phyloP scores from a whole-genome alignment of 352 stramenopile genomes.

The Stramenopiles sp. region DNA sequence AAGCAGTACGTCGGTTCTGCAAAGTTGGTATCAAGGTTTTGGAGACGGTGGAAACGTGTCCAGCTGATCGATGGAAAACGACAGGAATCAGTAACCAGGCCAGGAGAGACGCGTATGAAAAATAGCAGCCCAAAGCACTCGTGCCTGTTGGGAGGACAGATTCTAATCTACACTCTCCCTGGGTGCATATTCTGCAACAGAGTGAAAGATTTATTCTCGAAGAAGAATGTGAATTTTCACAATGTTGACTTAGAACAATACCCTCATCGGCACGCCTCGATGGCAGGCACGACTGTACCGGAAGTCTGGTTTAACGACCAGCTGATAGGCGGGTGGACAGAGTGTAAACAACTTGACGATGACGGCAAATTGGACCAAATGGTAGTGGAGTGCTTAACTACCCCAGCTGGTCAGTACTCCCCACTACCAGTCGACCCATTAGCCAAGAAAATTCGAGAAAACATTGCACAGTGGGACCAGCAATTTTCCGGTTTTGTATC shows the following conservation, averaged over 20 bases:
- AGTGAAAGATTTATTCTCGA: not conserved
- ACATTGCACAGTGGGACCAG: not conserved
- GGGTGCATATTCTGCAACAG: constrained; percentile 1
- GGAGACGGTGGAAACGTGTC: constrained; percentile 2
- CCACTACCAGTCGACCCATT: not conserved
- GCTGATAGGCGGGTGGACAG: constrained; percentile 4
- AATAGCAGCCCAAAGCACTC: not conserved
- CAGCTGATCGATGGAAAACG: constrained; percentile 1
- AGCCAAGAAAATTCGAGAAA: constrained; percentile 4
- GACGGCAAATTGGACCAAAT: constrained; percentile 5
- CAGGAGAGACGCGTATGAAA: not conserved
- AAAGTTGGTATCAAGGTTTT: not conserved
- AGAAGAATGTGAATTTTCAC: constrained; percentile 4
- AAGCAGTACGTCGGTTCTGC: not conserved
- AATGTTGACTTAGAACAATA: constrained; percentile 2
- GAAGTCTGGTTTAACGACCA: constrained; percentile 3
- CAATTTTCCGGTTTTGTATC: not conserved
- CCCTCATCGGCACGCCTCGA: constrained; percentile 3
- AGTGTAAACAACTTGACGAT: constrained; percentile 4
- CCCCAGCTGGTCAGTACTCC: not conserved
- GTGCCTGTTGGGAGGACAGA: constrained; percentile 3
- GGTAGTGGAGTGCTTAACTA: not conserved
- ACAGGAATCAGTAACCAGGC: not conserved
- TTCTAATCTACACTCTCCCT: constrained; percentile 3
- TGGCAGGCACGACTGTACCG: constrained; percentile 4